Evolutionary conservation across 208 protist genomes (phyloP).

Genomic region (Crithidia brevicula): DNA sequence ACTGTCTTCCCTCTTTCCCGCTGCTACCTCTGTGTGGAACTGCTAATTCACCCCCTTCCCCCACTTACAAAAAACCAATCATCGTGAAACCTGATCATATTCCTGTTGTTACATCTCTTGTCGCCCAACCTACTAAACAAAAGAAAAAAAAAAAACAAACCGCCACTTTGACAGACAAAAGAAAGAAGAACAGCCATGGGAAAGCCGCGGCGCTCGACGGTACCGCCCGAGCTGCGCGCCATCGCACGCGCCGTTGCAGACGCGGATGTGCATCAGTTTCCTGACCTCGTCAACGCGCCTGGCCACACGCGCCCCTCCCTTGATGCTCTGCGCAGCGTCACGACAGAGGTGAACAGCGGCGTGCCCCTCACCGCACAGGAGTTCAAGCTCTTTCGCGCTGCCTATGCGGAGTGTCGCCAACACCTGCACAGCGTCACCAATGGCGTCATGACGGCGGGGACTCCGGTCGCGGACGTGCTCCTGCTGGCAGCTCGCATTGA

Average conservation of each 20-base stretch:
- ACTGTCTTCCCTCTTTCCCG: too few species aligned
- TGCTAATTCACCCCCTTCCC: too few species aligned
- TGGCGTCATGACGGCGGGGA: conserved; percentile 42
- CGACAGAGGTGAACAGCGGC: conserved; percentile 63
- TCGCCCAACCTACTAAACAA: too few species aligned
- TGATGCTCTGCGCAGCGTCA: conserved; percentile 48
- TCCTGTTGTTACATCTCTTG: too few species aligned
- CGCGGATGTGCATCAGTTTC: conserved; percentile 61
- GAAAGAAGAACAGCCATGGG: conserved; percentile 7
- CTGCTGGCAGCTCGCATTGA: conserved; percentile 74
- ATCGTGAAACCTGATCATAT: too few species aligned
- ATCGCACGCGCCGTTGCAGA: conserved; percentile 65
- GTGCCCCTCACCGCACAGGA: conserved; percentile 49
- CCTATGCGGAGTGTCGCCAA: conserved; percentile 65
- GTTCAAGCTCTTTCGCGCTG: conserved; percentile 65
- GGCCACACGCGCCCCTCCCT: conserved; percentile 33
- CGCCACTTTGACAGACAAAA: too few species aligned
- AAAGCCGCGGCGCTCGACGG: conserved; percentile 29
- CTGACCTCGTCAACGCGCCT: conserved; percentile 46
- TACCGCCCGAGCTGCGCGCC: conserved; percentile 75
- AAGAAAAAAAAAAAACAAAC: too few species aligned
- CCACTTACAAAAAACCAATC: too few species aligned
- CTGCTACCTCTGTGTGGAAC: too few species aligned
- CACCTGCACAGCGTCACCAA: conserved; percentile 68
- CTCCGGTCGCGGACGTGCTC: conserved; percentile 49